A percentile compares a stretch with the other conserved stretches of the same genome.
Conservation (phyloP, 129 eudicot genomes). For the Saposhnikovia divaricata region DNA sequence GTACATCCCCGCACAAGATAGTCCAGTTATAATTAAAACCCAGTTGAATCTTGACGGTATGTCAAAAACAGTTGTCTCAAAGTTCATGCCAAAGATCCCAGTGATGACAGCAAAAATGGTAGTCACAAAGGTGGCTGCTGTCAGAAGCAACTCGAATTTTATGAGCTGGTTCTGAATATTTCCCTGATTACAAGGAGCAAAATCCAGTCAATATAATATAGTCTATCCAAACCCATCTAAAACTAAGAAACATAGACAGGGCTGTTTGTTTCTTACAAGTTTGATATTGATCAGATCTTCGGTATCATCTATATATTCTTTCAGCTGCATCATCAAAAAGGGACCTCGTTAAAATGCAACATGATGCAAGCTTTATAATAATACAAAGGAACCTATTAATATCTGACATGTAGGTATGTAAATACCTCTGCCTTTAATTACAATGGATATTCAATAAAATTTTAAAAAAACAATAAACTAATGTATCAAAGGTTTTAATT, state of each 20-base stretch:
- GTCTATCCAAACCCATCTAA: neutral
- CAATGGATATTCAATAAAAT: neutral
- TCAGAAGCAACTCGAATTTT: conserved; percentile 81
- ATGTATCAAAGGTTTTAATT: neutral
- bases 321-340: conserved; percentile 55
- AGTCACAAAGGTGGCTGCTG: conserved; percentile 90
- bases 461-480: neutral
- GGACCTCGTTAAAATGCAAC: neutral
- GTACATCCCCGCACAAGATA: conserved; percentile 46
- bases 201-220: neutral
- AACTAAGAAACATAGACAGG: neutral
- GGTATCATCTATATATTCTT: conserved; percentile 96
- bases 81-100: conserved; percentile 95
- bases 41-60: conserved; percentile 65
- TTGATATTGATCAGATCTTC: conserved; percentile 92
- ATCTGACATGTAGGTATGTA: neutral
- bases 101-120: conserved; percentile 89
- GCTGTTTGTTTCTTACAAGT: conserved; percentile 39
- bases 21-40: conserved; percentile 59
- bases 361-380: neutral
- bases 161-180: conserved; percentile 97
- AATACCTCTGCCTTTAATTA: neutral
- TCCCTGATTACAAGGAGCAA: conserved; percentile 43
- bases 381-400: neutral
- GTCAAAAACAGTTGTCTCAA: conserved; percentile 57